These are phyloP conservation scores for Crithidia expoeki DNA, from an alignment of 208 protist species.

Conservation along the genomic window DNA sequence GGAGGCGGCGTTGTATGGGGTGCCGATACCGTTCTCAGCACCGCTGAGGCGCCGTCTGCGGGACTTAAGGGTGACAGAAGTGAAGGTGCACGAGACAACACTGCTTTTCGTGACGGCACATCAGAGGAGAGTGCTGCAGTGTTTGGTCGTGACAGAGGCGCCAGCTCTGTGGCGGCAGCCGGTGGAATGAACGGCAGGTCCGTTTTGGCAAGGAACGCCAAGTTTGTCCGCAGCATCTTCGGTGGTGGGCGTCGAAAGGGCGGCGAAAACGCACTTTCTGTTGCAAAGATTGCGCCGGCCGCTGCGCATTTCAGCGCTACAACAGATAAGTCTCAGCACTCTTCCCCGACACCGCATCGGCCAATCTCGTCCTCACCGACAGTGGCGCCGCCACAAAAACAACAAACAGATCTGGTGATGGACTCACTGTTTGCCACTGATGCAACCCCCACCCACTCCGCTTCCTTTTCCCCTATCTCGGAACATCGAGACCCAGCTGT, in stretches of 20 bases:
- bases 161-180: background rate
- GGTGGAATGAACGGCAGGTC: background rate
- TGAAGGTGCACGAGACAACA: background rate
- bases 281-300: background rate
- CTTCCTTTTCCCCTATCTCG: background rate
- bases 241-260: conserved; percentile 31
- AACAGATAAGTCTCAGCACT: background rate
- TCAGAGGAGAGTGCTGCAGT: background rate
- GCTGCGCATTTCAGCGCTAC: background rate
- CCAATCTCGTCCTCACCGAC: background rate
- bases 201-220: conserved; percentile 28
- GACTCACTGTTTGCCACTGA: conserved; percentile 20
- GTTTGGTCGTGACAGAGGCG: background rate
- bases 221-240: conserved; percentile 69
- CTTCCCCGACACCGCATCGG: background rate
- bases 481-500: background rate
- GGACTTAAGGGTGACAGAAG: background rate
- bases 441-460: background rate
- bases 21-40: background rate
- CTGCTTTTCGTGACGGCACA: background rate
- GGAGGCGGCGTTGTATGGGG: conserved; percentile 25
- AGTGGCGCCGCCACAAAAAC: background rate
- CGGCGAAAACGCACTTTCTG: background rate
- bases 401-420: conserved; percentile 3
- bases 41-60: background rate